Percentiles rank a stretch among this genome's conserved stretches.
Evolutionary conservation across 495 filamentous ascomycete genomes (phyloP).

Genomic region (Penicillium turbatum): DNA sequence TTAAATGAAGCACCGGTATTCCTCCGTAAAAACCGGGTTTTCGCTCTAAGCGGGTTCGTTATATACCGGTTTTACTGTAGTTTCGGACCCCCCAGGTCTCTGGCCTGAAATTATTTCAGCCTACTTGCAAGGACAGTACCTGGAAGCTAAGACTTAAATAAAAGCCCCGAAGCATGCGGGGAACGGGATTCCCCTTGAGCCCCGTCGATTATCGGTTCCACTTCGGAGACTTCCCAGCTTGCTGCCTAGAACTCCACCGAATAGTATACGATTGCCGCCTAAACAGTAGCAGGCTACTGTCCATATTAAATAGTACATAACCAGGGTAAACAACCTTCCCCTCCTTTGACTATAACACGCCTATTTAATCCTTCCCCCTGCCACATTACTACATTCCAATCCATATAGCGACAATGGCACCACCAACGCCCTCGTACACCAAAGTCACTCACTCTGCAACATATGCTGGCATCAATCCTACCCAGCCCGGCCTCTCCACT

Average conservation of each 20-base stretch:
- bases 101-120: too few relatives aligned
- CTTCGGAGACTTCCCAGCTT: neutral
- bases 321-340: neutral
- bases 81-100: too few relatives aligned
- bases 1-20: too few relatives aligned
- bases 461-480: conserved; percentile 20
- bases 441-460: conserved; percentile 17
- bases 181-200: neutral
- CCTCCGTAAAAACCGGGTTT: too few relatives aligned
- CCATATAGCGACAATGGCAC: conserved; percentile 11
- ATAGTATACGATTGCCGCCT: too few relatives aligned
- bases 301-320: neutral
- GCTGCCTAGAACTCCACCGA: too few relatives aligned
- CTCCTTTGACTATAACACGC: neutral
- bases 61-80: too few relatives aligned
- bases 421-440: conserved; percentile 16
- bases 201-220: too few relatives aligned
- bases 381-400: neutral
- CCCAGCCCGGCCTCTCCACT: conserved; percentile 33
- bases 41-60: too few relatives aligned
- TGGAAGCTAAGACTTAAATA: neutral
- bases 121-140: too few relatives aligned
- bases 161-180: neutral
- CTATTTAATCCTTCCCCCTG: neutral
- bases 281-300: neutral